phyloP scores from a whole-genome alignment of 2,329 filamentous ascomycete genomes.

The Gliomastix tumulicola region DNA sequence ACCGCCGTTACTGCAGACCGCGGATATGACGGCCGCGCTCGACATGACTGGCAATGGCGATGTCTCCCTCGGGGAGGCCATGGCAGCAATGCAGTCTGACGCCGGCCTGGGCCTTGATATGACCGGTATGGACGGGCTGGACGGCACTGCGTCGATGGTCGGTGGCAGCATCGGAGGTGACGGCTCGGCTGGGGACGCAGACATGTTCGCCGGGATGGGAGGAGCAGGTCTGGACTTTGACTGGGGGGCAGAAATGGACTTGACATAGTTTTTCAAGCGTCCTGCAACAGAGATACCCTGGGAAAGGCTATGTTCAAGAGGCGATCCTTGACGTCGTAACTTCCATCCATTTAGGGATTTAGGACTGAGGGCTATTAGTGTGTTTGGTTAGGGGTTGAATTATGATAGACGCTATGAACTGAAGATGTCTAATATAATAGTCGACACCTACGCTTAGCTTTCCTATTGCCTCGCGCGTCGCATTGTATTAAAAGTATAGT shows the following conservation, averaged over 20 bases:
- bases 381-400: no score
- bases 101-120: slow-evolving; percentile 35
- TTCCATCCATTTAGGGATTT: no score
- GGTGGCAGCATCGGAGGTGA: no score
- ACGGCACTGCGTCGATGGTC: not conserved
- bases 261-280: slow-evolving; percentile 9
- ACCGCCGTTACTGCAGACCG: slow-evolving; percentile 28
- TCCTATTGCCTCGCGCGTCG: no score
- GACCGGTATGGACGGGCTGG: slow-evolving; percentile 25
- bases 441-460: no score
- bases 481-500: no score
- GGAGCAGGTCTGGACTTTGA: slow-evolving; percentile 21
- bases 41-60: slow-evolving; percentile 19
- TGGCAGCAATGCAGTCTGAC: slow-evolving; percentile 32
- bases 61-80: slow-evolving; percentile 27
- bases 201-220: slow-evolving; percentile 34
- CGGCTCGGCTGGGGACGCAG: slow-evolving; percentile 21
- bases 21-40: slow-evolving; percentile 31
- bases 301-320: no score
- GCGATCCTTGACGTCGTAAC: no score
- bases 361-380: no score
- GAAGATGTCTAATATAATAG: no score
- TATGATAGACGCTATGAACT: no score
- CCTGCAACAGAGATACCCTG: no score
- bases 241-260: slow-evolving; percentile 27